Conservation (phyloP, 805 yeast species). For the Sugiyamaella qingdaonensis region DNA sequence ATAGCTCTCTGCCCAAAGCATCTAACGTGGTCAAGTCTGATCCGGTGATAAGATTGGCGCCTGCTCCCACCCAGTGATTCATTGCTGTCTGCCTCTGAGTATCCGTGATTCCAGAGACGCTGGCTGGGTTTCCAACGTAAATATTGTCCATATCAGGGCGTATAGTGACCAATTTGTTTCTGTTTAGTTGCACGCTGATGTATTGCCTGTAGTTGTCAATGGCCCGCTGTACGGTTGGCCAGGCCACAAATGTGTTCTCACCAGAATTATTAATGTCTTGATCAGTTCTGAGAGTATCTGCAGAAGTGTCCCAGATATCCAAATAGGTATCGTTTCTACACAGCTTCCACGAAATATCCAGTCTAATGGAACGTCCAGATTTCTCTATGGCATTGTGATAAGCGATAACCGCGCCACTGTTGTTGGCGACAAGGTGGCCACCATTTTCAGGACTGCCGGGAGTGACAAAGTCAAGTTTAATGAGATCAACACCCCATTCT, state of each 20-base stretch:
- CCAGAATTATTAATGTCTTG: slow-evolving; percentile 14
- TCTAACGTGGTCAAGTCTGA: slow-evolving; percentile 13
- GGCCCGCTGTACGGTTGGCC: slow-evolving; percentile 12
- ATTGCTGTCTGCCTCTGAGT: slow-evolving; percentile 8
- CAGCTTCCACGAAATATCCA: slow-evolving; percentile 16
- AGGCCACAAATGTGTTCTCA: slow-evolving; percentile 6
- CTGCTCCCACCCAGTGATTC: slow-evolving; percentile 15
- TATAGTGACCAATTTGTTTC: slow-evolving; percentile 4
- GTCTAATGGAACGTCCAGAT: slow-evolving; percentile 11
- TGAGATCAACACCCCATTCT: slow-evolving; percentile 13
- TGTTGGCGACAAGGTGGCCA: slow-evolving; percentile 12
- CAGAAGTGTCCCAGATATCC: slow-evolving; percentile 8
- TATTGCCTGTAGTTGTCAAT: slow-evolving; percentile 16
- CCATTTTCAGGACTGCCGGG: slow-evolving; percentile 16
- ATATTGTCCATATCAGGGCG: slow-evolving; percentile 17
- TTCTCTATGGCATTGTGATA: slow-evolving; percentile 13
- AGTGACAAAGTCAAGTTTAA: slow-evolving; percentile 15
- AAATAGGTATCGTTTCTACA: slow-evolving; percentile 14
- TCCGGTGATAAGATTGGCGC: slow-evolving; percentile 12
- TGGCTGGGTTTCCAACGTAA: slow-evolving; percentile 11
- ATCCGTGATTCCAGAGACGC: slow-evolving; percentile 12
- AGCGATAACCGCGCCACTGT: slow-evolving; percentile 9
- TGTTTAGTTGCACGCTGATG: slow-evolving; percentile 7
- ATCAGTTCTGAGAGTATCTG: slow-evolving; percentile 13
- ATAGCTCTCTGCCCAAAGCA: slow-evolving; percentile 7